These are phyloP conservation scores for Asclepias syriaca DNA, from an alignment of 257 asterid genomes.

Conservation along the genomic window DNA sequence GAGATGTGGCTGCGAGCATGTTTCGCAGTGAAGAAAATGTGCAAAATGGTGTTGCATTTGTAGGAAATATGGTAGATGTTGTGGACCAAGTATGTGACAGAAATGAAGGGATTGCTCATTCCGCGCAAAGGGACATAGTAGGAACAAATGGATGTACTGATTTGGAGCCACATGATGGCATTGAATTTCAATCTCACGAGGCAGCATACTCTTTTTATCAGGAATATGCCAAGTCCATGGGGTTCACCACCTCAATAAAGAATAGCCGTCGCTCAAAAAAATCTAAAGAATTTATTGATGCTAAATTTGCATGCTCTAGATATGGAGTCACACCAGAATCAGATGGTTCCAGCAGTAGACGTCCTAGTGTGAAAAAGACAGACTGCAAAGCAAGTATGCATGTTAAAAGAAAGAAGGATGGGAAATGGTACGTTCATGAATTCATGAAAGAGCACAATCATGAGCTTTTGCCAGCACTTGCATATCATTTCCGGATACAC, in stretches of 20 bases:
- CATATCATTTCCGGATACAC: slow-evolving; percentile 89
- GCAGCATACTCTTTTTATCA: slow-evolving; percentile 87
- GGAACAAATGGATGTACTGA: slow-evolving; percentile 47
- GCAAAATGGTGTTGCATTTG: slow-evolving; percentile 36
- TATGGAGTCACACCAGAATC: slow-evolving; percentile 92
- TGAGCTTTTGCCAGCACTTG: slow-evolving; percentile 93
- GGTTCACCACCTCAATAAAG: slow-evolving; percentile 94
- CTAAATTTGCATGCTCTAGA: slow-evolving; percentile 93
- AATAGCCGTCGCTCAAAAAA: slow-evolving; percentile 96
- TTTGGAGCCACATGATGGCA: slow-evolving; percentile 73
- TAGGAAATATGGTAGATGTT: slow-evolving; percentile 34
- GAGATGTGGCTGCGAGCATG: slow-evolving; percentile 37
- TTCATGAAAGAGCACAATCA: slow-evolving; percentile 89
- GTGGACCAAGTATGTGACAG: slow-evolving; percentile 35
- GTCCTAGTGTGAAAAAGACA: slow-evolving; percentile 76
- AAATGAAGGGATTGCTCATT: slow-evolving; percentile 35
- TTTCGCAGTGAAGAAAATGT: slow-evolving; percentile 43
- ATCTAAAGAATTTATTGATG: slow-evolving; percentile 91
- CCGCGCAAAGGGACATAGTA: slow-evolving; percentile 32
- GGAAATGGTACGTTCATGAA: slow-evolving; percentile 93
- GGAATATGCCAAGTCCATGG: slow-evolving; percentile 97
- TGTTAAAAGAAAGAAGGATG: slow-evolving; percentile 81
- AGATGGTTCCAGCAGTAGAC: slow-evolving; percentile 63
- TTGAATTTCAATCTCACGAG: slow-evolving; percentile 88
- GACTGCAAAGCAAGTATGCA: slow-evolving; percentile 98